Evolutionary conservation across 495 filamentous ascomycete genomes (phyloP).

Genomic region (Bacidia gigantensis): DNA sequence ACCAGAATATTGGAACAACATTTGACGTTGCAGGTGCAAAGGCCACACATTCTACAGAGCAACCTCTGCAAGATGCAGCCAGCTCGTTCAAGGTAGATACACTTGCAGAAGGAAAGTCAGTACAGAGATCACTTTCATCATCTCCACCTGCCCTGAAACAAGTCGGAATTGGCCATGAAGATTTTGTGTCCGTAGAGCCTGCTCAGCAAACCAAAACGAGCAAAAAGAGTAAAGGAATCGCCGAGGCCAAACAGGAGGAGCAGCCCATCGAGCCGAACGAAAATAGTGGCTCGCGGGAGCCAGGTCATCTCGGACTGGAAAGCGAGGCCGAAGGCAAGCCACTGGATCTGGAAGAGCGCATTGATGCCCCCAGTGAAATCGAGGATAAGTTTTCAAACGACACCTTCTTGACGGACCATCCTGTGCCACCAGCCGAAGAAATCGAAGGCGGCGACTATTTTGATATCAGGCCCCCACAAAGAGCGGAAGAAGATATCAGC

Average conservation of each 20-base stretch:
- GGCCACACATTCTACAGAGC: neutral
- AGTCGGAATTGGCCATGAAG: neutral
- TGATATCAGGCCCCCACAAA: constrained; percentile 6
- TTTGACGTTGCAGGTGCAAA: neutral
- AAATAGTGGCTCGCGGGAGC: too few species aligned
- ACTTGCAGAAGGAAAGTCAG: too few species aligned
- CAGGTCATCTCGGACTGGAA: too few species aligned
- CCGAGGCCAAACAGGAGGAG: too few species aligned
- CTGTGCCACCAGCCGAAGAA: neutral
- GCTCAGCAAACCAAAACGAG: constrained; percentile 10
- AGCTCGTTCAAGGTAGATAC: too few species aligned
- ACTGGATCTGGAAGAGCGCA: constrained; percentile 1
- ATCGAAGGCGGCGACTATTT: constrained; percentile 10
- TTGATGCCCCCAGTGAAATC: neutral
- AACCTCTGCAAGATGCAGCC: too few species aligned
- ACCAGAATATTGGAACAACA: neutral
- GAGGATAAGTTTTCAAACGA: neutral
- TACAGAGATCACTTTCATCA: neutral
- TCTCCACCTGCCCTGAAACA: neutral
- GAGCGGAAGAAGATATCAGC: constrained; percentile 10
- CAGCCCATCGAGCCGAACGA: too few species aligned
- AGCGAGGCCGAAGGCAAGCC: neutral
- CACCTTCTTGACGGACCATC: neutral
- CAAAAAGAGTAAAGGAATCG: constrained; percentile 14
- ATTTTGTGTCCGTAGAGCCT: constrained; percentile 2